Conservation (phyloP, 495 filamentous ascomycete genomes). For the Aspergillus kassunensis region DNA sequence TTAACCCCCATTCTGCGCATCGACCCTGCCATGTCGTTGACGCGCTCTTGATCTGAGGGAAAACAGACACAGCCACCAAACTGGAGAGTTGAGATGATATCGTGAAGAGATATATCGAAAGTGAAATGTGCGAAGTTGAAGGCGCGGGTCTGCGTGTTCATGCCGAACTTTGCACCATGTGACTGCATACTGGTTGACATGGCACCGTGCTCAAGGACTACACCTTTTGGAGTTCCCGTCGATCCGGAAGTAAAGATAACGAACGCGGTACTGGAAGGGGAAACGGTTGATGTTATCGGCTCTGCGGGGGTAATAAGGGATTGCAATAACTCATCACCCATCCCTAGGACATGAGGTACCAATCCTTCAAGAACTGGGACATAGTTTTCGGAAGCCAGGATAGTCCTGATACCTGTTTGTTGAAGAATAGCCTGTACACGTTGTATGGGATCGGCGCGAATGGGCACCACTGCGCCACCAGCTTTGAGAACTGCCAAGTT, state of each 20-base stretch:
- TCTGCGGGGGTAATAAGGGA: neutral
- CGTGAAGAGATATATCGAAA: slow-evolving; percentile 36
- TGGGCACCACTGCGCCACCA: slow-evolving; percentile 26
- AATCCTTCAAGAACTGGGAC: slow-evolving; percentile 1
- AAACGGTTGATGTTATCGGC: neutral
- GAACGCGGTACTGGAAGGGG: slow-evolving; percentile 4
- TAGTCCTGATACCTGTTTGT: slow-evolving; percentile 20
- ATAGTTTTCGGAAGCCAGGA: slow-evolving; percentile 19
- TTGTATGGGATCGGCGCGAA: slow-evolving; percentile 23
- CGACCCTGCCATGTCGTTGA: slow-evolving; percentile 25
- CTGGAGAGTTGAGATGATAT: slow-evolving; percentile 37
- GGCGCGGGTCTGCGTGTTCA: slow-evolving; percentile 27
- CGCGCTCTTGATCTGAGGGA: slow-evolving; percentile 23
- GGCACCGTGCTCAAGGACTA: slow-evolving; percentile 40
- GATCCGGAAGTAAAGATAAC: slow-evolving; percentile 37
- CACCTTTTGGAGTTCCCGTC: slow-evolving; percentile 38
- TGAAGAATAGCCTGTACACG: slow-evolving; percentile 28
- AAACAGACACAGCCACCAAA: slow-evolving; percentile 33
- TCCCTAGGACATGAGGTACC: neutral
- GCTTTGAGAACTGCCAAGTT: slow-evolving; percentile 34
- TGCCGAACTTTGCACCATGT: slow-evolving; percentile 16
- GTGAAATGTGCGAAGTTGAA: slow-evolving; percentile 41
- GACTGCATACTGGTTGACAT: slow-evolving; percentile 24
- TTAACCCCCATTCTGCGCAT: slow-evolving; percentile 27
- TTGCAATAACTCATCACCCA: neutral